Evolutionary conservation across 495 filamentous ascomycete species (phyloP), one percentile per base, ranked within the genome.

Genomic region (Penicillium mononematosum): DNA sequence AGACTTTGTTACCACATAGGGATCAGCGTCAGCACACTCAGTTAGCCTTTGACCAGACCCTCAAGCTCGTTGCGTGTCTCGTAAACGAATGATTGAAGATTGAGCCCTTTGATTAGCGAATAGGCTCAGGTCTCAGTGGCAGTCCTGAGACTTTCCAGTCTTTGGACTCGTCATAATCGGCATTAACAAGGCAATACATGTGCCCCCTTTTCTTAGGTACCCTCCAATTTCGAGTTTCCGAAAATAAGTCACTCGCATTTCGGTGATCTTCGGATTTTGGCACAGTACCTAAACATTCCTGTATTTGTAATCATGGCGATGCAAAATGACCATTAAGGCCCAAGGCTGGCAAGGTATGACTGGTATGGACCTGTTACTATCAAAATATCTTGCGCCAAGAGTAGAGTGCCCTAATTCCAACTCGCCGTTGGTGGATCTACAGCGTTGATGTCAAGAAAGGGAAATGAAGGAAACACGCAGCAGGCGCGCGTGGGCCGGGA

Each of bases 111-210:
- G 43, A 45, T 45, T 12, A 16, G 43, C 10, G 20, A 7, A 45
- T 17, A 1, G 36, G 16, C 14, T 24, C 3, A 29, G 16, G 24
- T 9, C 16, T 46, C 11, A 11, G 12, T 38, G 5, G 12, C 48
- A 39, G 32, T n/a, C 34, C 57, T 17, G 16, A 31, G 47, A 17
- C 6, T 7, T 8, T 24, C 22, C 12, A 25, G 44, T n/a, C 22
- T 24, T n/a, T 56, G 6, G 63, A 66, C 63, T 58, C 39, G 43
- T 66, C 63, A 63, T 60, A 61, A 50, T 44, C 4, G 22, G 20
- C 32, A 4, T 49, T 20, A 17, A 53, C 50, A 47, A 46, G 42
- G 34, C 22, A 55, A 44, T 60, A 47, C 62, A 67, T 59, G 62
- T 67, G 58, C 42, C 25, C 55, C 61, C 51, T 59, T 57, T 58